Percentiles rank a stretch among this genome's conserved stretches.
Conservation (phyloP, 305 asterid genomes). For the Andrographis paniculata region DNA sequence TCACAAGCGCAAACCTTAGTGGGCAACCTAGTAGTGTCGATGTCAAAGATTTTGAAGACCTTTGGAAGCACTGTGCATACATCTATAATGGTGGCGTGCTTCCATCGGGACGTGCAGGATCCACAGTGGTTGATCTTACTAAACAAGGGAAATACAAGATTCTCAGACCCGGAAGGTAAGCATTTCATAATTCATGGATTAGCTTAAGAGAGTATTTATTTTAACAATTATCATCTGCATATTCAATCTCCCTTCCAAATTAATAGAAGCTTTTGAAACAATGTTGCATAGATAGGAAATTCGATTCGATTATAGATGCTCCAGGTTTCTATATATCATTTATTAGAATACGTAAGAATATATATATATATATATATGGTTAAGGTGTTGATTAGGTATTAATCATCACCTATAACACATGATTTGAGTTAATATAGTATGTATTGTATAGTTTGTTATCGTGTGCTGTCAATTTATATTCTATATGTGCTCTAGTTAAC, state of each 20-base stretch:
- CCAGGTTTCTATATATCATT: no score
- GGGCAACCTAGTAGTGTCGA: constrained; percentile 75
- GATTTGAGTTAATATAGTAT: no score
- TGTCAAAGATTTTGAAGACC: constrained; percentile 61
- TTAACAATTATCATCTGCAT: background rate
- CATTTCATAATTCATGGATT: background rate
- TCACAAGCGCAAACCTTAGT: constrained; percentile 85
- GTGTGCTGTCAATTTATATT: no score
- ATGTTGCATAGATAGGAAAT: no score
- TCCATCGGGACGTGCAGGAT: constrained; percentile 87
- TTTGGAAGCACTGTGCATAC: constrained; percentile 69
- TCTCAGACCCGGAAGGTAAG: constrained; percentile 79
- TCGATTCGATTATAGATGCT: no score
- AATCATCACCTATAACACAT: no score
- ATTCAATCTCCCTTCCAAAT: background rate
- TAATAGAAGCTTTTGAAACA: no score
- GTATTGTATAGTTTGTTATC: no score
- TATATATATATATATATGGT: no score
- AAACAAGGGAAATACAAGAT: constrained; percentile 64
- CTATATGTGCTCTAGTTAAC: no score
- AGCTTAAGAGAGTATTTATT: background rate
- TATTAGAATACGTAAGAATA: no score
- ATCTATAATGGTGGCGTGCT: constrained; percentile 70
- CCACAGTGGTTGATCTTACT: constrained; percentile 81
- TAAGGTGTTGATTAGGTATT: no score